Evolutionary conservation across 164 flowering plant genomes (phyloP).

Genomic region (Magnolia sinica): DNA sequence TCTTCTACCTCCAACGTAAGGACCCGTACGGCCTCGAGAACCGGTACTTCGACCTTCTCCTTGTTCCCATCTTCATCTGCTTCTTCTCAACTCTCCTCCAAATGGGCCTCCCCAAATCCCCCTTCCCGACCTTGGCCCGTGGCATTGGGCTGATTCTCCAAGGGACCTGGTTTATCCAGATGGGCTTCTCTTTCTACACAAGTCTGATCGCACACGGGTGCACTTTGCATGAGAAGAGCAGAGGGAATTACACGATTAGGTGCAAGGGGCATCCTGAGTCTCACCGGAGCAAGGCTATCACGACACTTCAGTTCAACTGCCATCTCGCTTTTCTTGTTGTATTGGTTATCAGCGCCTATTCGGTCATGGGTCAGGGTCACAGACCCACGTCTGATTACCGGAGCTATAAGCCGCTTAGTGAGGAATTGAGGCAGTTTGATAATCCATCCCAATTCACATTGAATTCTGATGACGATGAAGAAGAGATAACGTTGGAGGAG

Average conservation of each 20-base stretch:
- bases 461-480: slow-evolving; percentile 69
- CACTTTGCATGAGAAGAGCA: slow-evolving; percentile 52
- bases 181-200: slow-evolving; percentile 81
- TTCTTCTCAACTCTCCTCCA: slow-evolving; percentile 51
- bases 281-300: slow-evolving; percentile 80
- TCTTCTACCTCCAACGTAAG: slow-evolving; percentile 66
- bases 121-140: slow-evolving; percentile 47
- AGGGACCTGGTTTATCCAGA: slow-evolving; percentile 90
- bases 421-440: slow-evolving; percentile 48
- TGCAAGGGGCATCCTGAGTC: slow-evolving; percentile 77
- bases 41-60: slow-evolving; percentile 70
- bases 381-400: slow-evolving; percentile 12
- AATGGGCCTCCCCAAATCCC: slow-evolving; percentile 33
- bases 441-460: slow-evolving; percentile 49
- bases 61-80: slow-evolving; percentile 72
- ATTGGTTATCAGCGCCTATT: slow-evolving; percentile 34
- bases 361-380: slow-evolving; percentile 30
- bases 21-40: slow-evolving; percentile 80
- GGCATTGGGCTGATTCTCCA: slow-evolving; percentile 76
- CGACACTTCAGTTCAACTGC: slow-evolving; percentile 84
- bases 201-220: slow-evolving; percentile 61
- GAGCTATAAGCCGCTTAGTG: slow-evolving; percentile 60
- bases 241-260: slow-evolving; percentile 73
- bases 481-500: slow-evolving; percentile 32
- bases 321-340: slow-evolving; percentile 79